Percentiles rank a stretch among this genome's conserved stretches.
Conservation (phyloP, 768 basidiomycete species). For the Trametes sanguinea region DNA sequence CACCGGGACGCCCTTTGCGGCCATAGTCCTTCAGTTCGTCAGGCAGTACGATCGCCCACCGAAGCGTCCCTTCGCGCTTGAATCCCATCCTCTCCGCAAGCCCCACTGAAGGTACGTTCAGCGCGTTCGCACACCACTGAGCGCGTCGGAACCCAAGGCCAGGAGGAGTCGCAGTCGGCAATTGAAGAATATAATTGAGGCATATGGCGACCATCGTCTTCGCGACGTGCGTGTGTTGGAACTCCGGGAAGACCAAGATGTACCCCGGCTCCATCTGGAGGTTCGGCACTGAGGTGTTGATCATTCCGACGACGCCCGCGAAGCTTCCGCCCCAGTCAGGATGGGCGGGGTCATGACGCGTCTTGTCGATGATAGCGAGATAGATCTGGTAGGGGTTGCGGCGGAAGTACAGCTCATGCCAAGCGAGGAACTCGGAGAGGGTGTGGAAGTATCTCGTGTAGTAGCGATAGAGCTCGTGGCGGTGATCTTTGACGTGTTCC, state of each 20-base stretch:
- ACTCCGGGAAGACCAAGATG: constrained; percentile 40
- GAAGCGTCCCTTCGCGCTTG: constrained; percentile 41
- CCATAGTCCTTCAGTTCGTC: constrained; percentile 26
- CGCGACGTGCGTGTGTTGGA: constrained; percentile 46
- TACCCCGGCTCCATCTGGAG: constrained; percentile 42
- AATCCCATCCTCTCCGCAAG: constrained; percentile 51
- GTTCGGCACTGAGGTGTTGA: constrained; percentile 34
- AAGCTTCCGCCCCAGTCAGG: constrained; percentile 36
- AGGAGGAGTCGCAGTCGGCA: constrained; percentile 24
- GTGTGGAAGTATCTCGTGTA: constrained; percentile 32
- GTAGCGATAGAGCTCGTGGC: constrained; percentile 35
- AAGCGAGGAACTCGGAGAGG: constrained; percentile 27
- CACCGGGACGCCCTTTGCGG: constrained; percentile 32
- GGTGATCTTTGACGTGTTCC: constrained; percentile 27
- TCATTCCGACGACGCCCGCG: constrained; percentile 44
- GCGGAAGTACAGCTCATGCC: constrained; percentile 22
- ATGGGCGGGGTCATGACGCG: constrained; percentile 31
- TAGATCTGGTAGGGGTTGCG: constrained; percentile 22
- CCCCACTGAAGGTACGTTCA: constrained; percentile 40
- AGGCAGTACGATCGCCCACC: constrained; percentile 42
- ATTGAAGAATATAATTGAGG: constrained; percentile 30
- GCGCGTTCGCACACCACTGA: constrained; percentile 44
- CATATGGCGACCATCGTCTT: constrained; percentile 42
- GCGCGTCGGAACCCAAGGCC: constrained; percentile 51
- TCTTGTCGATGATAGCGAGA: constrained; percentile 46